These are phyloP conservation scores for Lentithecium fluviatile DNA, from an alignment of 495 filamentous ascomycete species.

Conservation along the genomic window DNA sequence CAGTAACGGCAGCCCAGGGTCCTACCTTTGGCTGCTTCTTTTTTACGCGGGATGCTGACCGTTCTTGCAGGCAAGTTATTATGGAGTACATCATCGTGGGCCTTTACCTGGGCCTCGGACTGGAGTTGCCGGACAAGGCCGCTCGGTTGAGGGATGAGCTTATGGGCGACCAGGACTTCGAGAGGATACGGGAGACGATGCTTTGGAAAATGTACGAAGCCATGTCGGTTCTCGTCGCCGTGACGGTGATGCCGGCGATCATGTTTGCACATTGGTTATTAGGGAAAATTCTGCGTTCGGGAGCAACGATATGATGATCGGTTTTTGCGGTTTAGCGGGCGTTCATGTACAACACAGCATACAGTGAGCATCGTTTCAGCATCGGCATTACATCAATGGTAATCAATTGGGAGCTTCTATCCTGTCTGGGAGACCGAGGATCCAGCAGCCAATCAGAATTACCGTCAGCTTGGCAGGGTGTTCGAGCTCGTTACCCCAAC, in stretches of 20 bases:
- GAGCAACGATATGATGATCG: neutral
- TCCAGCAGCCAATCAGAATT: neutral
- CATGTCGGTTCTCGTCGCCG: constrained; percentile 14
- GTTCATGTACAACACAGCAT: too few species aligned
- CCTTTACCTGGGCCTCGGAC: constrained; percentile 22
- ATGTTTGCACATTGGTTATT: constrained; percentile 25
- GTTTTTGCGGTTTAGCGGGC: too few species aligned
- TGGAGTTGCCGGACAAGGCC: constrained; percentile 24
- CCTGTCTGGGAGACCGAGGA: too few species aligned
- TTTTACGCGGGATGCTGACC: too few species aligned
- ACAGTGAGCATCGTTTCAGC: too few species aligned
- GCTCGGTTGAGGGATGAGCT: constrained; percentile 3
- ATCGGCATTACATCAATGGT: too few species aligned
- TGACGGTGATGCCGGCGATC: constrained; percentile 14
- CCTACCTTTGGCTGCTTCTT: too few species aligned
- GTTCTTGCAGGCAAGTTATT: constrained; percentile 22
- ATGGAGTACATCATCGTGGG: constrained; percentile 30
- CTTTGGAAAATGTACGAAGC: constrained; percentile 22
- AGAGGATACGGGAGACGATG: constrained; percentile 5
- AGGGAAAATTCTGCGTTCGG: constrained; percentile 15
- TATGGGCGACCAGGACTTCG: constrained; percentile 8
- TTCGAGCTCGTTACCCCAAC: neutral
- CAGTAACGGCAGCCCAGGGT: neutral
- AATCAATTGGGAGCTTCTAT: too few species aligned
- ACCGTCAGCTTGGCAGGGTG: neutral